Conservation (phyloP, 768 basidiomycete genomes). For the Rhodotorula taiwanensis region DNA sequence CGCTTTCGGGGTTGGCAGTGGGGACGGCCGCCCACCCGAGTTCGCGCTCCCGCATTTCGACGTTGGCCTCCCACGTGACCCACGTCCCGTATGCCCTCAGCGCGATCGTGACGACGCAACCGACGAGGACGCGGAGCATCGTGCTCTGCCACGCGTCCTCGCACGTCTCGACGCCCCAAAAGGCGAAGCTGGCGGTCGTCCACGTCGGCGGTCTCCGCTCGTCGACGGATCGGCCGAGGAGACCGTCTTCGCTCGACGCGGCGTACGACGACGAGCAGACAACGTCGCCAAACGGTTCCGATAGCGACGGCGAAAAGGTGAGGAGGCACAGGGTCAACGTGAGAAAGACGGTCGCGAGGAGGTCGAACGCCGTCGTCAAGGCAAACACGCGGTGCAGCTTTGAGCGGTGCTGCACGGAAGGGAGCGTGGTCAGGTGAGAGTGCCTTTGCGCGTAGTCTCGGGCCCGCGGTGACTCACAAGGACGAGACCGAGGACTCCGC, state of each 20-base stretch:
- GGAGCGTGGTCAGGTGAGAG: background rate
- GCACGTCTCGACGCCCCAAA: constrained; percentile 33
- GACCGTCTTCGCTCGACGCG: background rate
- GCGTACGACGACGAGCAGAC: constrained; percentile 24
- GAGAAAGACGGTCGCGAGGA: constrained; percentile 15
- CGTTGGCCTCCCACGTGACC: constrained; percentile 15
- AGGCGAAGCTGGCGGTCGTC: constrained; percentile 6
- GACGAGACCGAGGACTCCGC: constrained; percentile 13
- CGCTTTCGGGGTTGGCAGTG: background rate
- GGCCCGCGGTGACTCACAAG: constrained; percentile 12
- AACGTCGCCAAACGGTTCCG: constrained; percentile 16
- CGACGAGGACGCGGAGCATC: constrained; percentile 11
- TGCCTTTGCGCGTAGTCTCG: too few relatives aligned
- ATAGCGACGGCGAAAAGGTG: constrained; percentile 23
- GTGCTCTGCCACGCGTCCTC: constrained; percentile 23
- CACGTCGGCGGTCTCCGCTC: background rate
- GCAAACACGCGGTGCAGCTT: constrained; percentile 22
- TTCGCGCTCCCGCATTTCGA: constrained; percentile 11
- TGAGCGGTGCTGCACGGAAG: background rate
- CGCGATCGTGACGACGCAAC: background rate
- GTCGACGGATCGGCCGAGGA: background rate
- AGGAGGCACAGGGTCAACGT: constrained; percentile 23
- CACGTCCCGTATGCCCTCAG: constrained; percentile 10
- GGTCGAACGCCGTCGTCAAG: constrained; percentile 23
- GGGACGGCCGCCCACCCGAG: background rate